Conservation (phyloP, 257 asterid genomes). For the Jaltomata sinuosa region DNA sequence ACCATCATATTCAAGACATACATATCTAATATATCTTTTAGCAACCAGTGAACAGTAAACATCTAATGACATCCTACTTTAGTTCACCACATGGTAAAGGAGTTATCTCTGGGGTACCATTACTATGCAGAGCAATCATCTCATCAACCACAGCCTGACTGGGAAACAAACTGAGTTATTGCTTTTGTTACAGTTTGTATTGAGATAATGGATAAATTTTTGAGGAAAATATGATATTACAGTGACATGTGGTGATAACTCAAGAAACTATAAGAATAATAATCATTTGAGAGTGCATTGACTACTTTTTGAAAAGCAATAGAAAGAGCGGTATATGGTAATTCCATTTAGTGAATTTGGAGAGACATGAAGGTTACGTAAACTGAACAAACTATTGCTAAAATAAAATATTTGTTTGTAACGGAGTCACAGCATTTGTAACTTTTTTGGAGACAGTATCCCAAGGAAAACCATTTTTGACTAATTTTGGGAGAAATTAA, state of each 20-base stretch:
- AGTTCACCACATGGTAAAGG: neutral
- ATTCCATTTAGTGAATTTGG: neutral
- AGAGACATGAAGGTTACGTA: neutral
- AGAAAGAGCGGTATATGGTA: neutral
- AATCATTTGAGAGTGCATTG: neutral
- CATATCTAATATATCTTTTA: neutral
- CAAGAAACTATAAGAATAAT: neutral
- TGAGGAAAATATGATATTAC: neutral
- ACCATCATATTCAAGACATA: neutral
- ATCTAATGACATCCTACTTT: neutral
- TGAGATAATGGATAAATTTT: neutral
- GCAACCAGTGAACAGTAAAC: neutral
- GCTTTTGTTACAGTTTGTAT: neutral
- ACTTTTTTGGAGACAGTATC: neutral
- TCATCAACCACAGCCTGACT: neutral
- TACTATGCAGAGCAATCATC: neutral
- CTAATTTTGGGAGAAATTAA: neutral
- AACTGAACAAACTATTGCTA: neutral
- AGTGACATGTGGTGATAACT: neutral
- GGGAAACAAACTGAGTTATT: neutral
- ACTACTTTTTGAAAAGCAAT: neutral
- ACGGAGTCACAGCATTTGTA: neutral
- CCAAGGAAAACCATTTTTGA: no score
- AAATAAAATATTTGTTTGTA: neutral
- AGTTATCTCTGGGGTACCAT: neutral